Evolutionary conservation across 139 green algal genomes (phyloP).

Genomic region (Yamagishiella unicocca): DNA sequence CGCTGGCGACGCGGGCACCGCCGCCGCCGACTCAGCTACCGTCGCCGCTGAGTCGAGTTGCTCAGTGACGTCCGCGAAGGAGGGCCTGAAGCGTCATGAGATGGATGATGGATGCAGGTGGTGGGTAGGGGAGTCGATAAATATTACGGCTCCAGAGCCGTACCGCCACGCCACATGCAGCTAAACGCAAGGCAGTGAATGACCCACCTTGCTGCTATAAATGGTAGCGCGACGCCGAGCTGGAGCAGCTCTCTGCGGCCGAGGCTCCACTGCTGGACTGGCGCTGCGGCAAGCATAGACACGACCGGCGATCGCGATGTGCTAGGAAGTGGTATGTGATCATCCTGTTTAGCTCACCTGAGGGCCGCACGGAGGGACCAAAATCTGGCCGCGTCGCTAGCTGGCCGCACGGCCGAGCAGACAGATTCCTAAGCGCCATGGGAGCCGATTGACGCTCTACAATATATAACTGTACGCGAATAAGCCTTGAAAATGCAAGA

Average conservation of each 20-base stretch:
- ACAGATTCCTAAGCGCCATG: background rate
- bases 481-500: too few relatives aligned
- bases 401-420: background rate
- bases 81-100: too few relatives aligned
- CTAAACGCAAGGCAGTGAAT: background rate
- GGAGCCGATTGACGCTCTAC: too few relatives aligned
- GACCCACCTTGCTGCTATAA: slow-evolving; percentile 1
- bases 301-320: too few relatives aligned
- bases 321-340: too few relatives aligned
- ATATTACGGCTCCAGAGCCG: too few relatives aligned
- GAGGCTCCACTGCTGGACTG: background rate
- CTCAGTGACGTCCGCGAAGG: background rate
- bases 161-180: too few relatives aligned
- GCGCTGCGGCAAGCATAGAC: too few relatives aligned
- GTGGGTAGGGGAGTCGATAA: too few relatives aligned
- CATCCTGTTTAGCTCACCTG: background rate
- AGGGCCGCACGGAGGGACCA: background rate
- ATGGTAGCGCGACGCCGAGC: slow-evolving; percentile 19
- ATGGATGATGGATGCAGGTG: background rate
- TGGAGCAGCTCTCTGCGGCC: slow-evolving; percentile 4
- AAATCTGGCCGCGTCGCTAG: background rate
- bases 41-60: background rate
- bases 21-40: background rate
- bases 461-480: too few relatives aligned
- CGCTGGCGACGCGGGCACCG: background rate